Conservation (phyloP, 2,329 filamentous ascomycete genomes). For the Hypocreales sp. region DNA sequence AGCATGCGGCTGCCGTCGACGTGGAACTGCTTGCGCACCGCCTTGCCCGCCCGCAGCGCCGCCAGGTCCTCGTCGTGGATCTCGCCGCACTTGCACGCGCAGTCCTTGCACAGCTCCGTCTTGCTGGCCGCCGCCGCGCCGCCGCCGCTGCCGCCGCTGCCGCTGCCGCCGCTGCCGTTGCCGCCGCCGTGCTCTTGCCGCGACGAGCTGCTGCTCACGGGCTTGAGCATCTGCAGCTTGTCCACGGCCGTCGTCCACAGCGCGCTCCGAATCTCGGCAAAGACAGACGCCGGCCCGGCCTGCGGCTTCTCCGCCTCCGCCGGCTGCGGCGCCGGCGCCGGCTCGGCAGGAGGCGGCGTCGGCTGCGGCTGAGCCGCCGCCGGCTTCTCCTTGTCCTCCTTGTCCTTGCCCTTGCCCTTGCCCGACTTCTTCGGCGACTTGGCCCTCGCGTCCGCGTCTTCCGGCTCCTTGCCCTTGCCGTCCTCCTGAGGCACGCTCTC, state of each 20-base stretch:
- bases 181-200: conserved; percentile 10
- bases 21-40: conserved; percentile 40
- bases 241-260: conserved; percentile 18
- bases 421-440: conserved; percentile 13
- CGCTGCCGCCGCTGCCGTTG: not conserved
- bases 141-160: conserved; percentile 3
- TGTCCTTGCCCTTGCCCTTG: conserved; percentile 14
- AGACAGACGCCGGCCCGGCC: conserved; percentile 17
- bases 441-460: conserved; percentile 13
- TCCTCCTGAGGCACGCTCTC: not conserved
- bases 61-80: conserved; percentile 35
- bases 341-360: conserved; percentile 6
- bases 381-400: conserved; percentile 4
- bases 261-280: conserved; percentile 17
- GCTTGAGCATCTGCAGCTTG: conserved; percentile 20
- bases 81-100: conserved; percentile 22
- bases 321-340: conserved; percentile 5
- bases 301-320: conserved; percentile 14
- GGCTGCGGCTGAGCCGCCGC: conserved; percentile 2
- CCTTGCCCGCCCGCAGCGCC: conserved; percentile 36
- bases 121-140: conserved; percentile 8
- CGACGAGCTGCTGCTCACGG: conserved; percentile 14
- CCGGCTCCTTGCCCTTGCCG: conserved; percentile 2
- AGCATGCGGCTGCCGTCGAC: conserved; percentile 52
- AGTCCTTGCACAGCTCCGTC: conserved; percentile 19